phyloP scores from a whole-genome alignment of 1,284 basidiomycete species.

The Caloboletus firmus region DNA sequence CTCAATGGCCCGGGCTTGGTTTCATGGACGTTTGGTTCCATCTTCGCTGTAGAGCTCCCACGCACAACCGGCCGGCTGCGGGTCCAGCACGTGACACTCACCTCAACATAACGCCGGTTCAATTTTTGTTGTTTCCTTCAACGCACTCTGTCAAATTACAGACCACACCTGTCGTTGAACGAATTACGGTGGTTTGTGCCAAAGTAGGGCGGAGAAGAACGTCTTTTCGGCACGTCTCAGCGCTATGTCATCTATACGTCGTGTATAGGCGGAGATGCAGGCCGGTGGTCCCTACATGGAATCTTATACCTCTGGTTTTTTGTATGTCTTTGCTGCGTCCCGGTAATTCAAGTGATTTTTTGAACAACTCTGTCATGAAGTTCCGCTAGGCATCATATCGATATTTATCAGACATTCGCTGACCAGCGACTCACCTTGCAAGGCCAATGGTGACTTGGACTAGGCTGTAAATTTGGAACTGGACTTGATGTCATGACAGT shows the following conservation, averaged over 20 bases:
- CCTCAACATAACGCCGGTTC: too few relatives aligned
- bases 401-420: too few relatives aligned
- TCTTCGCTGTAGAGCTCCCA: too few relatives aligned
- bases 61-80: neutral
- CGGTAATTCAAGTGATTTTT: conserved; percentile 4
- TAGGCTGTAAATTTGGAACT: neutral
- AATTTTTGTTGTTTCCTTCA: conserved; percentile 11
- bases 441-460: neutral
- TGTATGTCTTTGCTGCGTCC: neutral
- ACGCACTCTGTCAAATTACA: conserved; percentile 57
- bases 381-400: neutral
- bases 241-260: conserved; percentile 29
- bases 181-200: conserved; percentile 31
- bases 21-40: neutral
- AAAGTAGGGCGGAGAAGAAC: conserved; percentile 36
- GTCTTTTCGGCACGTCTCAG: conserved; percentile 29
- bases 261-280: conserved; percentile 22
- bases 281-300: conserved; percentile 38
- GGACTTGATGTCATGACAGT: conserved; percentile 19
- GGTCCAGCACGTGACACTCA: conserved; percentile 5
- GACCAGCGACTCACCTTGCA: too few relatives aligned
- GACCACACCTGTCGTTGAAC: conserved; percentile 26
- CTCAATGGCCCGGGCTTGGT: neutral
- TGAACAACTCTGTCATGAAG: neutral
- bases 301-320: neutral